phyloP scores from a whole-genome alignment of 306 rosid species.

The Quercus aquifolioides region DNA sequence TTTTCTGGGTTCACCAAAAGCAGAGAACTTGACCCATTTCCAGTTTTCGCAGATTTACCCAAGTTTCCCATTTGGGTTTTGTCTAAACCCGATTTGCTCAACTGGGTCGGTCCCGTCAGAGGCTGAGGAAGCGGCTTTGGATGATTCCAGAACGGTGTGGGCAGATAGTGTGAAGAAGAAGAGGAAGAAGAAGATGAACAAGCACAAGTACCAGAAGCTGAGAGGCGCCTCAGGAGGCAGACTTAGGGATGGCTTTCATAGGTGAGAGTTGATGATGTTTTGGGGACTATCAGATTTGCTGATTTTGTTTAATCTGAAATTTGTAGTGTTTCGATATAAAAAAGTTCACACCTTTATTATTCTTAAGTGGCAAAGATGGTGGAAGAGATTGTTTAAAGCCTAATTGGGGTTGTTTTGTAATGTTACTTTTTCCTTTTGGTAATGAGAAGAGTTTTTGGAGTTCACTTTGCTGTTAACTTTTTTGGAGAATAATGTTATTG shows the following conservation, averaged over 20 bases:
- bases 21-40: constrained; percentile 1
- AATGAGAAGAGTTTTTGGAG: constrained; percentile 6
- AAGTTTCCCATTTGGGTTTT: constrained; percentile 52
- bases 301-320: background rate
- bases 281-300: constrained; percentile 7
- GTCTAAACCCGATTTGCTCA: constrained; percentile 30
- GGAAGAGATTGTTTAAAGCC: constrained; percentile 3
- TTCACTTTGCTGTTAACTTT: background rate
- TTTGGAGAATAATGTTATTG: background rate
- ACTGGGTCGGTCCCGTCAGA: constrained; percentile 25
- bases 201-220: constrained; percentile 72
- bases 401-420: background rate
- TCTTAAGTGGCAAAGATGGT: background rate
- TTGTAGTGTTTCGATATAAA: background rate
- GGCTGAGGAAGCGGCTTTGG: constrained; percentile 26
- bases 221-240: constrained; percentile 64
- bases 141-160: constrained; percentile 54
- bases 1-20: background rate
- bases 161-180: constrained; percentile 90
- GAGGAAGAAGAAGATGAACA: constrained; percentile 82
- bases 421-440: background rate
- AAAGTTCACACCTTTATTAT: background rate
- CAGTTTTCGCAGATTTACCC: constrained; percentile 44
- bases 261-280: constrained; percentile 35
- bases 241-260: constrained; percentile 28